Base-by-base conservation (phyloP, 257 asterid genomes). In the Galeopsis tetrahit region DNA sequence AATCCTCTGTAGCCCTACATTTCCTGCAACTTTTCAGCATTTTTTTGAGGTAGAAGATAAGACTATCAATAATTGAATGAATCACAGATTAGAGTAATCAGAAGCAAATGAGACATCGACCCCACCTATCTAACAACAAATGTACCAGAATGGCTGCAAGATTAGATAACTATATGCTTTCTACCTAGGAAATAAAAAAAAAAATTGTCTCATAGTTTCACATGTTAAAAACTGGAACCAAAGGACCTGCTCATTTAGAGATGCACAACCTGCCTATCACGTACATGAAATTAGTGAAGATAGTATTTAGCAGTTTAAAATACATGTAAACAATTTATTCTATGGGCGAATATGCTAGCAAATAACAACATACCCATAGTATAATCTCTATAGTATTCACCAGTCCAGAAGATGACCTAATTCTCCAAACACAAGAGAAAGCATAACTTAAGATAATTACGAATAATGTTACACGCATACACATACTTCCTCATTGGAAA, bases 1-100 rank as follows among this genome's bases (percentile, higher is more conserved):
- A 69, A 70, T 49, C 77, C 44, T 77, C 55, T 4, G 65, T 11
- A 32, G 78, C 79, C 81, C 81, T 85, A 69, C 91, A 85, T 39
- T 79, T 58, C 67, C 92, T 68, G 81, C 97, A n/a, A n/a, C n/a
- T n/a, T n/a, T n/a, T n/a, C n/a, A n/a, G n/a, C n/a, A n/a, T n/a
- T n/a, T n/a, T n/a, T n/a, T n/a, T n/a, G n/a, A 21, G 0, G 66
- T 62, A 10, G 32, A 61, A 28, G 21, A 68, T 66, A 7, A 71
- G 21, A 77, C 5, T 49, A n/a, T 55, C 34, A 55, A 55, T 15
- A 17, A 31, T 21, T 71, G n/a, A 39, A 66, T 73, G 44, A 62
- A 61, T 36, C 55, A 68, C 10, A 28, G 17, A 63, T 11, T 33
- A 63, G 36, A 72, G 59, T 4, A 7, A 32, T 69, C 65, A 66